Evolutionary conservation across 2,329 filamentous ascomycete species (phyloP).

Genomic region (Colletotrichum orchidophilum): DNA sequence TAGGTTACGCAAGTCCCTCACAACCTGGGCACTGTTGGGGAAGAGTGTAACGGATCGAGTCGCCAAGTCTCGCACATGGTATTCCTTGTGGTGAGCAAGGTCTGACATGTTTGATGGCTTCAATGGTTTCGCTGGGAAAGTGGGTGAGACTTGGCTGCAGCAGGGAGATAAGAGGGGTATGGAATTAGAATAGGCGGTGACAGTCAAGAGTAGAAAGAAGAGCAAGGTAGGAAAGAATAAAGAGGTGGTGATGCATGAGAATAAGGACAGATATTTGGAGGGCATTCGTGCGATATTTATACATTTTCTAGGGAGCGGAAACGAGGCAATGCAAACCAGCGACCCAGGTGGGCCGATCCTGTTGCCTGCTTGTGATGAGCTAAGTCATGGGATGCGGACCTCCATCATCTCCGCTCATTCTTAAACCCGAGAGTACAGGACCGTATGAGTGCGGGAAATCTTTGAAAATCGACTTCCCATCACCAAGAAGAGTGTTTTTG

Average conservation of each 20-base stretch:
- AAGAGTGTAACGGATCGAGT: constrained; percentile 73
- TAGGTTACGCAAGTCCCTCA: constrained; percentile 67
- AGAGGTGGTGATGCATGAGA: not conserved
- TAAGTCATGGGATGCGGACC: not conserved
- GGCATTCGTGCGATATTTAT: not conserved
- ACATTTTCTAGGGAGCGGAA: not conserved
- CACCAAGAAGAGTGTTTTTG: no score
- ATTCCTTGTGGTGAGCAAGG: constrained; percentile 54
- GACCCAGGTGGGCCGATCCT: not conserved
- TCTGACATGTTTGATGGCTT: constrained; percentile 44
- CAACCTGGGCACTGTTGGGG: constrained; percentile 67
- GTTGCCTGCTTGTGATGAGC: not conserved
- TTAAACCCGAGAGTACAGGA: not conserved
- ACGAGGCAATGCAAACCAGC: not conserved
- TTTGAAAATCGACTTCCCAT: no score
- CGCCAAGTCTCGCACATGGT: constrained; percentile 63
- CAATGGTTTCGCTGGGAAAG: not conserved
- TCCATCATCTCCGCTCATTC: not conserved
- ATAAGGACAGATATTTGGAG: not conserved
- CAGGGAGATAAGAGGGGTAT: not conserved
- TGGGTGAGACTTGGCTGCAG: not conserved
- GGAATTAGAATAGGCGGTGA: not conserved
- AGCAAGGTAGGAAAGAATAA: not conserved
- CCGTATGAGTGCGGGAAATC: not conserved
- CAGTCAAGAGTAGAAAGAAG: not conserved